These are phyloP conservation scores for Gardenia jasminoides DNA, from an alignment of 257 asterid species.

Conservation along the genomic window DNA sequence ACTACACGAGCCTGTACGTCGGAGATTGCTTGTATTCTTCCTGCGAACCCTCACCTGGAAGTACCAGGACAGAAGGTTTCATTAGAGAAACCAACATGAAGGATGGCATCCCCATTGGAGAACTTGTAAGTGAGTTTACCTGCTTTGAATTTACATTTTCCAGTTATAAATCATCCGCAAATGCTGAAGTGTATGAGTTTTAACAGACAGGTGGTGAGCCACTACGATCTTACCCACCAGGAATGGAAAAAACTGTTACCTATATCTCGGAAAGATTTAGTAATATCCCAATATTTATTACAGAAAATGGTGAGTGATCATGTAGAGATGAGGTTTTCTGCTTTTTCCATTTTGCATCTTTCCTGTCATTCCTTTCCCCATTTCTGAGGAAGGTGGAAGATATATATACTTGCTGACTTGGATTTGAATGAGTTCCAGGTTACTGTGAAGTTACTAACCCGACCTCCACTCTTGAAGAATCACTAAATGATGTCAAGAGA, in stretches of 20 bases:
- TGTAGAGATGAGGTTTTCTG: neutral
- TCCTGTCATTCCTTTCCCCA: neutral
- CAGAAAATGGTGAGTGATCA: slow-evolving; percentile 51
- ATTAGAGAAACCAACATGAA: slow-evolving; percentile 10
- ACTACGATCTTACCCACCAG: slow-evolving; percentile 34
- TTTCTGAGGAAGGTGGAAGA: neutral
- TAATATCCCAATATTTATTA: slow-evolving; percentile 53
- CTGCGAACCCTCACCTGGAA: slow-evolving; percentile 29
- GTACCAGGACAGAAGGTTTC: slow-evolving; percentile 24
- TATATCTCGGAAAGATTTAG: slow-evolving; percentile 54
- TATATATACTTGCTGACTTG: neutral
- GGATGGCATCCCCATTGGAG: slow-evolving; percentile 25
- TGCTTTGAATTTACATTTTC: neutral
- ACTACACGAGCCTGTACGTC: slow-evolving; percentile 26
- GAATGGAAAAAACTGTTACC: slow-evolving; percentile 55
- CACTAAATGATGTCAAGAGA: slow-evolving; percentile 23
- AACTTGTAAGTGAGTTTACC: slow-evolving; percentile 14
- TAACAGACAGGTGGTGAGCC: slow-evolving; percentile 25
- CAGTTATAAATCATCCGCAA: too few relatives aligned
- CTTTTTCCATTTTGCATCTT: neutral
- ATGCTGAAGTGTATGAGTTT: slow-evolving; percentile 7
- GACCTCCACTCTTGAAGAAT: slow-evolving; percentile 19
- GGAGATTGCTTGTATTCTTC: slow-evolving; percentile 31
- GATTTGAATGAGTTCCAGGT: slow-evolving; percentile 18
- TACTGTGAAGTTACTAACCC: slow-evolving; percentile 19